phyloP scores from a whole-genome alignment of 2,329 filamentous ascomycete genomes.

The Myriangium duriaei region DNA sequence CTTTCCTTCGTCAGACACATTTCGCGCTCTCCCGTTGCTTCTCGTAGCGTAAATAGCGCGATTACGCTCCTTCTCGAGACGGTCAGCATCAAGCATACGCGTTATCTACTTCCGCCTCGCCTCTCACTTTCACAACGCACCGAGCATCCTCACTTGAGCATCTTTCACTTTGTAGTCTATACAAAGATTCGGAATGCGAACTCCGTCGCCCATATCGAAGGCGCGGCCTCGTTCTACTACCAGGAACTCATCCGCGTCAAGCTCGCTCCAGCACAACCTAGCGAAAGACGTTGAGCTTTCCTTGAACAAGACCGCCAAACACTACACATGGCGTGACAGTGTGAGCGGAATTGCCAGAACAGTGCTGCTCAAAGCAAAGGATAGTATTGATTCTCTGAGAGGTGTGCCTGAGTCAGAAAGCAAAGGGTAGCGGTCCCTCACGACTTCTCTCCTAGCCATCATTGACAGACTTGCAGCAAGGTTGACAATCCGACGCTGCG shows the following conservation, averaged over 20 bases:
- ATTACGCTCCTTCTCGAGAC: too few species aligned
- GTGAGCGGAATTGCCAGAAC: slow-evolving; percentile 7
- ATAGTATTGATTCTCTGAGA: slow-evolving; percentile 8
- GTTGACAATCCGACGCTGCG: background rate
- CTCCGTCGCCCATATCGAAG: too few species aligned
- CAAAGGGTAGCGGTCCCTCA: too few species aligned
- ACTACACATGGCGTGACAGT: slow-evolving; percentile 7
- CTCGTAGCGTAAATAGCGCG: too few species aligned
- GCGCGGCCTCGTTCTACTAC: too few species aligned
- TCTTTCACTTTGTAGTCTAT: slow-evolving; percentile 4
- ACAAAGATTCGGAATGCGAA: background rate
- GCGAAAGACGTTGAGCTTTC: slow-evolving; percentile 5
- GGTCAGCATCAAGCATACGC: too few species aligned
- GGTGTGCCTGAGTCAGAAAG: slow-evolving; percentile 3
- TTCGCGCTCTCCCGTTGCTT: too few species aligned
- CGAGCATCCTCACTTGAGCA: slow-evolving; percentile 8
- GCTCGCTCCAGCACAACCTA: slow-evolving; percentile 2
- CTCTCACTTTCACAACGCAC: background rate
- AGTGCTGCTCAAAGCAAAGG: slow-evolving; percentile 6
- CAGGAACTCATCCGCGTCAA: slow-evolving; percentile 1
- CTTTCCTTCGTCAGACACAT: too few species aligned
- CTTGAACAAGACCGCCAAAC: background rate
- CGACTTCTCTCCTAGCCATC: too few species aligned
- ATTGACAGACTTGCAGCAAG: too few species aligned
- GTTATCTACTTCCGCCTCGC: background rate